Evolutionary conservation across 2,329 filamentous ascomycete species (phyloP), one percentile per base, ranked within the genome.

Genomic region (Graphiopsis chlorocephala): DNA sequence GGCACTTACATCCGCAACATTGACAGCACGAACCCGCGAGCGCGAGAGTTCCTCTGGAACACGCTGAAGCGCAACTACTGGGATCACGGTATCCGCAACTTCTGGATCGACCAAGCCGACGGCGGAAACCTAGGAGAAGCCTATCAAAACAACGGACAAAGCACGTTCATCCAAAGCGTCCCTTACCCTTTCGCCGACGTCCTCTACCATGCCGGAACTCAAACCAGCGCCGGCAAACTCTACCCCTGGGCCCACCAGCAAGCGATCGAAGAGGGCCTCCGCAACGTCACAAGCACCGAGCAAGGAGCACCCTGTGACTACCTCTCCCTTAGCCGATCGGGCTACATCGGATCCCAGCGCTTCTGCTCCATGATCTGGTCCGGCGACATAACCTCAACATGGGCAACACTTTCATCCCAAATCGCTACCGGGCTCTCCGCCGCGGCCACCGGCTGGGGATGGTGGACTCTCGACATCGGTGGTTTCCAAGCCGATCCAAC

Each of bases 81-180:
- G 59, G 71, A 73, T 56, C 68, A 72, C 17, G 74, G 73, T 26
- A 73, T 76, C 65, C 69, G 72, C 52, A 74, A 74, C 65, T 76
- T 74, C 65, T 75, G 74, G 73, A 74, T 76, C 56, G 74, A 76
- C 58, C 72, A 76, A 69, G 73, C 74, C 5, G 74, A 76, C 33
- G 77, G 77, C 12, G 77, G 77, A 1, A 70, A 75, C 3, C 69
- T 77, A 3, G 77, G 77, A 10, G 77, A 68, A 71, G 76, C 64
- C 62, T 78, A 77, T 63, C 74, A 78, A 60, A 78, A 78, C 53
- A 78, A 78, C 45, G 75, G 72, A 3, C 73, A 74, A 57, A 68
- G 64, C n/a, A 65, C 60, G 0, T 71, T 70, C 50, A 72, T 75
- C 67, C 8, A 69, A 68, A 69, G 75, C 65, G 60, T 78, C 62